Percentiles rank a stretch among this genome's conserved stretches.
phyloP scores from a whole-genome alignment of 2,329 filamentous ascomycete genomes.

The Fusarium caatingaense region DNA sequence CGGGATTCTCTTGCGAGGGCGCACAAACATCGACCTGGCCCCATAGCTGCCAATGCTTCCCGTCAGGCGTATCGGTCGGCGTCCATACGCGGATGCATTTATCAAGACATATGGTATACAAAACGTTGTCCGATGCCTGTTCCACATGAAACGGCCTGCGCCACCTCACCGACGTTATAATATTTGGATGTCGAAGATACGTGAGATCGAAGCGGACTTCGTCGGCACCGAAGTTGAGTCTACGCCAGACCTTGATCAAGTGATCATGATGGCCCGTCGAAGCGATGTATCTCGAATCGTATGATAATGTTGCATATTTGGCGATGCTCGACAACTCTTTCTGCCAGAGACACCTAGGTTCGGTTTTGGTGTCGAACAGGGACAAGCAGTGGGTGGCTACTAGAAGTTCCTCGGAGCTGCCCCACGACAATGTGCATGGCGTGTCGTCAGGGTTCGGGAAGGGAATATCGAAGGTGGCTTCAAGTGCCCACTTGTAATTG shows the following conservation, averaged over 20 bases:
- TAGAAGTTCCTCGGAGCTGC: constrained; percentile 84
- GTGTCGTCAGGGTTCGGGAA: constrained; percentile 42
- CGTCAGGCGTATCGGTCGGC: constrained; percentile 75
- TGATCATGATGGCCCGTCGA: constrained; percentile 82
- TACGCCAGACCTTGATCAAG: constrained; percentile 92
- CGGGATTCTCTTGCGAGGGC: constrained; percentile 67
- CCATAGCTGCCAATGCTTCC: constrained; percentile 82
- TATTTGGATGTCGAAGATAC: constrained; percentile 85
- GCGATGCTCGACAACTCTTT: constrained; percentile 77
- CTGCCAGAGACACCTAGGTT: constrained; percentile 75
- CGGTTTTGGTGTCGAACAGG: constrained; percentile 69
- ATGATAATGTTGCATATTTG: constrained; percentile 82
- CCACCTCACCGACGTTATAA: constrained; percentile 90
- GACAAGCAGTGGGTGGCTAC: constrained; percentile 77
- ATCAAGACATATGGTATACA: constrained; percentile 91
- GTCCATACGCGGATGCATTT: constrained; percentile 86
- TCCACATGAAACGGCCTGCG: constrained; percentile 80
- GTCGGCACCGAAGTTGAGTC: constrained; percentile 83
- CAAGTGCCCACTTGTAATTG: constrained; percentile 67
- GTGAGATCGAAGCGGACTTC: constrained; percentile 90
- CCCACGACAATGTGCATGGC: constrained; percentile 80
- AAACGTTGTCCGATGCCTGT: constrained; percentile 83
- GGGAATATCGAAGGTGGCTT: constrained; percentile 67
- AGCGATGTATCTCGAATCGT: constrained; percentile 88
- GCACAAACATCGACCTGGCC: constrained; percentile 80